phyloP scores from a whole-genome alignment of 2,329 filamentous ascomycete species.

The Orbilia brochopaga region DNA sequence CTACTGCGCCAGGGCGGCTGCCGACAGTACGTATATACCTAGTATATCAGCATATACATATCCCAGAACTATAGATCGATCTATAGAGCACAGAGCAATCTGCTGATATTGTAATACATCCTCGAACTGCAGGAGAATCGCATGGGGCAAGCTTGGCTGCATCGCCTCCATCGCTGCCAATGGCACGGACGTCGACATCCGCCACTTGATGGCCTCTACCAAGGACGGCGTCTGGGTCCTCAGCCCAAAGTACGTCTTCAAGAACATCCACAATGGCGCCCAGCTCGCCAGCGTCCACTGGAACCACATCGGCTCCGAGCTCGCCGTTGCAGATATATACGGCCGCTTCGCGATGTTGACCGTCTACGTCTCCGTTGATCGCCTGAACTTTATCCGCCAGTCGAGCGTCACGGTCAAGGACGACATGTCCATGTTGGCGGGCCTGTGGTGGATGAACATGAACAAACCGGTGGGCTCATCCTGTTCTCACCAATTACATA shows the following conservation, averaged over 20 bases:
- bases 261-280: slow-evolving; percentile 68
- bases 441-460: slow-evolving; percentile 80
- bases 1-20: slow-evolving; percentile 53
- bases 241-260: slow-evolving; percentile 71
- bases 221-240: slow-evolving; percentile 76
- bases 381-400: slow-evolving; percentile 67
- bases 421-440: slow-evolving; percentile 78
- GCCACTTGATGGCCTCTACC: slow-evolving; percentile 72
- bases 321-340: slow-evolving; percentile 80
- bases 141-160: slow-evolving; percentile 86
- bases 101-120: slow-evolving; percentile 33
- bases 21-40: slow-evolving; percentile 51
- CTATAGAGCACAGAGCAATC: neutral
- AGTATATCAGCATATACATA: neutral
- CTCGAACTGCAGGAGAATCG: slow-evolving; percentile 67
- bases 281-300: slow-evolving; percentile 81
- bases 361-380: slow-evolving; percentile 75
- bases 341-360: slow-evolving; percentile 78
- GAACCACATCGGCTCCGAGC: slow-evolving; percentile 76
- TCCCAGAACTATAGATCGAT: neutral
- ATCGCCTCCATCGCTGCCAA: slow-evolving; percentile 80
- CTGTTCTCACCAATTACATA: neutral
- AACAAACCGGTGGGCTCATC: slow-evolving; percentile 60
- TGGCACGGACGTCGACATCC: slow-evolving; percentile 72
- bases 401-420: slow-evolving; percentile 73